phyloP scores from a whole-genome alignment of 2,329 filamentous ascomycete genomes.

The Clonostachys sp. region DNA sequence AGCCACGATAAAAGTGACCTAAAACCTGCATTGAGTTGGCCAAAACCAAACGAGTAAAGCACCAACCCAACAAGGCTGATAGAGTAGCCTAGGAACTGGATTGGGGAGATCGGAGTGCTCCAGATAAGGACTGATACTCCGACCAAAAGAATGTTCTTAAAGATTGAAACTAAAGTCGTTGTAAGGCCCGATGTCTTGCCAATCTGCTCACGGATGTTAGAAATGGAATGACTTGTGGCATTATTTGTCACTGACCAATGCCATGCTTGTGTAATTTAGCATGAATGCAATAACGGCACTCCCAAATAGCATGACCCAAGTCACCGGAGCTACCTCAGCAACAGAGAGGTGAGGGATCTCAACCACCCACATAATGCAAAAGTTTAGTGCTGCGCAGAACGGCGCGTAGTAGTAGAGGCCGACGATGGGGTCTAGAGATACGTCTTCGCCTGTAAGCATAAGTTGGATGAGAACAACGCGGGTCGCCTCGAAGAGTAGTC shows the following conservation, averaged over 20 bases:
- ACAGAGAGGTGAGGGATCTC: constrained; percentile 64
- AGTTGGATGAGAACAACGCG: constrained; percentile 83
- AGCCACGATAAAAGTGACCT: no score
- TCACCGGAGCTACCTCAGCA: constrained; percentile 44
- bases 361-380: constrained; percentile 62
- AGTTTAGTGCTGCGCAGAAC: constrained; percentile 78
- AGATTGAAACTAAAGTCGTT: constrained; percentile 78
- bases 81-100: constrained; percentile 75
- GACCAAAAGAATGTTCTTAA: constrained; percentile 85
- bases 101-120: constrained; percentile 62
- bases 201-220: constrained; percentile 49
- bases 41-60: constrained; percentile 40
- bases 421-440: constrained; percentile 86
- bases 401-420: constrained; percentile 89
- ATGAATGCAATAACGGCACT: constrained; percentile 79
- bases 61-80: constrained; percentile 56
- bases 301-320: constrained; percentile 59
- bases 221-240: constrained; percentile 28
- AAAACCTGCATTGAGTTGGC: constrained; percentile 16
- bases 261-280: constrained; percentile 78
- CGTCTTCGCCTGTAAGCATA: constrained; percentile 68
- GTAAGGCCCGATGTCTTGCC: constrained; percentile 84
- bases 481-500: constrained; percentile 75
- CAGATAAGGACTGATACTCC: constrained; percentile 73
- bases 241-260: constrained; percentile 49